Evolutionary conservation across 257 asterid genomes (phyloP).

Genomic region (Fraxinus anomala): DNA sequence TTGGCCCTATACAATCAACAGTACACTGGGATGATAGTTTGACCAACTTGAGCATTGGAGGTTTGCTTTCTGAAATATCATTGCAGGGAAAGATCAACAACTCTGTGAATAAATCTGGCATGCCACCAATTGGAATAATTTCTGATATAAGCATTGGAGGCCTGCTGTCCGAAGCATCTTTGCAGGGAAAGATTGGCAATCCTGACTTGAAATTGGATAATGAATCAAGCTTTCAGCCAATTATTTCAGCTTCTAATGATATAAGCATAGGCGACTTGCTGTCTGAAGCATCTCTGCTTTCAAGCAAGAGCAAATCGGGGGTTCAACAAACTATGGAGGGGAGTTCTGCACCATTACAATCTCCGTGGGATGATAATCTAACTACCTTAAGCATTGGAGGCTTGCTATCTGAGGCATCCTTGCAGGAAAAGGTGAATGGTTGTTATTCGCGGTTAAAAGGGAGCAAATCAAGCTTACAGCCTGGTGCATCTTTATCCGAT

Average conservation of each 20-base stretch:
- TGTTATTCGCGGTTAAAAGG: constrained; percentile 37
- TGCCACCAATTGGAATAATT: constrained; percentile 40
- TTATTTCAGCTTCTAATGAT: constrained; percentile 46
- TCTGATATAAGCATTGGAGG: constrained; percentile 53
- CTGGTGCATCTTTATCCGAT: constrained; percentile 32
- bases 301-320: constrained; percentile 31
- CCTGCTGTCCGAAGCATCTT: constrained; percentile 56
- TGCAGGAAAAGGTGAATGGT: constrained; percentile 44
- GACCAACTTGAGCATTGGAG: constrained; percentile 86
- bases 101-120: constrained; percentile 43
- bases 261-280: constrained; percentile 55
- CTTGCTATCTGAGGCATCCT: constrained; percentile 67
- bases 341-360: constrained; percentile 30
- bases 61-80: constrained; percentile 76
- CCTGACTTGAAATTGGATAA: constrained; percentile 28
- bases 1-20: constrained; percentile 31
- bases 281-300: constrained; percentile 57
- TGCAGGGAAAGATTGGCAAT: constrained; percentile 40
- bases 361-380: constrained; percentile 63
- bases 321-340: constrained; percentile 27
- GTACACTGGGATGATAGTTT: constrained; percentile 71
- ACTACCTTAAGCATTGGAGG: constrained; percentile 84
- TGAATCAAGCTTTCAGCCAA: constrained; percentile 42
- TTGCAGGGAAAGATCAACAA: constrained; percentile 54
- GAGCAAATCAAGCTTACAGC: constrained; percentile 40